Evolutionary conservation across 345 rosid genomes (phyloP), one percentile per base, ranked within the genome.

Genomic region (Hevea brasiliensis): DNA sequence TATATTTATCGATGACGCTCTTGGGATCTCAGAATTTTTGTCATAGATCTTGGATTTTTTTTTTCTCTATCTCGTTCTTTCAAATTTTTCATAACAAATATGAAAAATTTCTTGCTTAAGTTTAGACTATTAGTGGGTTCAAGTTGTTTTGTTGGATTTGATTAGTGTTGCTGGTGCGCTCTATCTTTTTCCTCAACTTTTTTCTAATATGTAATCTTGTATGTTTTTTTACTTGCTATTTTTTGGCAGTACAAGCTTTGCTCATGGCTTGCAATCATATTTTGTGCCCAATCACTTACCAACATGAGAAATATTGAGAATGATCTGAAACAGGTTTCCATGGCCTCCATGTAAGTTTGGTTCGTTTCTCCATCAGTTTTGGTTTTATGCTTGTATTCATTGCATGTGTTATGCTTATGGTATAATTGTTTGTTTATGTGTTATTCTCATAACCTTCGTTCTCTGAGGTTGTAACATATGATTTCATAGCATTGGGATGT

Each of bases 261-360:
- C 84, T 95, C 99, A 50, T 95, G 99, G 99, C 86, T 95, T 21
- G 99, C 98, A 18, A 86, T 92, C 48, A 89, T 95, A 76, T 91
- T 91, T 85, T 88, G 97, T 72, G 97, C 97, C n/a, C 97, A 92
- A 73, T 92, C 99, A 20, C 84, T 95, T 18, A 87, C 87, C 9
- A 92, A 89, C 74, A 91, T 91, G 98, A 91, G 87, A 89, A 92
- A 95, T 76, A 54, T 86, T 21, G 97, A 92, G 83, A 91, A 81
- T 65, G 99, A 95, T 85, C 93, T 92, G 74, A 95, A 92, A 80
- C 98, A 95, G 84, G 89, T 95, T 76, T 95, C 99, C 72, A 92
- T 95, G 99, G 99, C 96, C 59, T 82, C 90, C 89, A 95, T 95
- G 99, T 94, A 76, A 86, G 89, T 78, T 76, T 3, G 7, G 26